phyloP scores from a whole-genome alignment of 2,329 filamentous ascomycete species.

The Fusarium palustre region DNA sequence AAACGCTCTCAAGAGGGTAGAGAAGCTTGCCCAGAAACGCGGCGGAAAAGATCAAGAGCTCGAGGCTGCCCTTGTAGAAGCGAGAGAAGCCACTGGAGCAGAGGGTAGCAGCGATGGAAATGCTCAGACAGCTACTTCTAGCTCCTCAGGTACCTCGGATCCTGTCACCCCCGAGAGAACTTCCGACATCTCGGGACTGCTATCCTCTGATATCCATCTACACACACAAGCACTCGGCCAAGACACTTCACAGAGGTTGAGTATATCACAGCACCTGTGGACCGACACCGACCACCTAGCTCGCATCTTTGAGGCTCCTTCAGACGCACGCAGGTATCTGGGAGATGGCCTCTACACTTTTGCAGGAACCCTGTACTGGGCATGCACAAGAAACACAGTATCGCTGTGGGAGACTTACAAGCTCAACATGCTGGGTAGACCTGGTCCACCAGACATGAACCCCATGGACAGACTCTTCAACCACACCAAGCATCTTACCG shows the following conservation, averaged over 20 bases:
- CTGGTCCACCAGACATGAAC: background rate
- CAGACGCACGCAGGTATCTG: constrained; percentile 39
- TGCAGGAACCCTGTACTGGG: constrained; percentile 44
- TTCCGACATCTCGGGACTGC: background rate
- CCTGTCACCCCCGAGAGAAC: background rate
- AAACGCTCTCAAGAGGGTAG: constrained; percentile 39
- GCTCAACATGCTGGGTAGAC: constrained; percentile 17
- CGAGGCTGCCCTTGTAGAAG: constrained; percentile 30
- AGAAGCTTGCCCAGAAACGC: constrained; percentile 25
- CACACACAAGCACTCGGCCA: constrained; percentile 4
- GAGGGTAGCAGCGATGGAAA: constrained; percentile 5
- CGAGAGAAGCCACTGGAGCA: constrained; percentile 15
- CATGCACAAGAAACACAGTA: constrained; percentile 38
- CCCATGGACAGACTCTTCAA: constrained; percentile 43
- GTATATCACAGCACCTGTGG: constrained; percentile 35
- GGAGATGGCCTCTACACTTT: constrained; percentile 42
- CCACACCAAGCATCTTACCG: constrained; percentile 36
- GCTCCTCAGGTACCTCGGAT: background rate
- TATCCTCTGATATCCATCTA: constrained; percentile 5
- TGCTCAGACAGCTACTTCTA: background rate
- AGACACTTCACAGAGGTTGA: background rate
- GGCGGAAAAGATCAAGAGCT: constrained; percentile 28
- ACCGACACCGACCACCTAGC: constrained; percentile 39
- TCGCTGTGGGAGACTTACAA: constrained; percentile 40
- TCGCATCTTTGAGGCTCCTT: constrained; percentile 41